Percentiles rank a stretch among this genome's conserved stretches.
Evolutionary conservation across 148 eudicot genomes (phyloP).

Genomic region (Polygonum maritimum): DNA sequence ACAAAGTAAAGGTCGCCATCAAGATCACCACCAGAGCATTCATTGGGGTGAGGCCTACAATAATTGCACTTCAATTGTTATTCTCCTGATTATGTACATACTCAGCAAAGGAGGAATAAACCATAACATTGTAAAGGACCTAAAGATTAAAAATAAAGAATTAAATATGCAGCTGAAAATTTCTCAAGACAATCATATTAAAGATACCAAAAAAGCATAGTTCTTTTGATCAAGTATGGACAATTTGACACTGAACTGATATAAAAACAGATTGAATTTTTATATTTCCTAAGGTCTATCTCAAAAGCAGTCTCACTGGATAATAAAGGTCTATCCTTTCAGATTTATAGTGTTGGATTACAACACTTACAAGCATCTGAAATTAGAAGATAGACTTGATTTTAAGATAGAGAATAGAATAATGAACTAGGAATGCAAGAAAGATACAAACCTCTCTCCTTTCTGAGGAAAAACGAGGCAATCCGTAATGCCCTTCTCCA

Average conservation of each 20-base stretch:
- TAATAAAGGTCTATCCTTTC: background rate
- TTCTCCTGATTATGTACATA: background rate
- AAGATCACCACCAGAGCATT: conserved; percentile 96
- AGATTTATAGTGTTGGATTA: background rate
- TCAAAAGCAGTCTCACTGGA: background rate
- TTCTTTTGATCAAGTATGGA: background rate
- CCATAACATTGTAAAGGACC: background rate
- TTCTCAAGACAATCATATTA: background rate
- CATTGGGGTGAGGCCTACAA: conserved; percentile 95
- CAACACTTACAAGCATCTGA: background rate
- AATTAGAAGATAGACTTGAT: background rate
- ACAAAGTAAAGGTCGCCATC: conserved; percentile 91
- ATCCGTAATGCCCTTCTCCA: conserved; percentile 54
- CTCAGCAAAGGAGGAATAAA: background rate
- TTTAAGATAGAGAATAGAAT: background rate
- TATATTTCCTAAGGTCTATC: background rate
- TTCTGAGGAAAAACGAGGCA: conserved; percentile 90
- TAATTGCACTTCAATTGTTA: background rate
- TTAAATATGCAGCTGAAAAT: background rate
- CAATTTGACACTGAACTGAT: background rate
- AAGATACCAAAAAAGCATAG: background rate
- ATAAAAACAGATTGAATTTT: background rate
- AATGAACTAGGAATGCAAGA: background rate
- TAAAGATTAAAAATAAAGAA: background rate
- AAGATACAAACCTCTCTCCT: conserved; percentile 59